Evolutionary conservation across 768 basidiomycete genomes (phyloP).

Genomic region (Tricholoma flavovirens): DNA sequence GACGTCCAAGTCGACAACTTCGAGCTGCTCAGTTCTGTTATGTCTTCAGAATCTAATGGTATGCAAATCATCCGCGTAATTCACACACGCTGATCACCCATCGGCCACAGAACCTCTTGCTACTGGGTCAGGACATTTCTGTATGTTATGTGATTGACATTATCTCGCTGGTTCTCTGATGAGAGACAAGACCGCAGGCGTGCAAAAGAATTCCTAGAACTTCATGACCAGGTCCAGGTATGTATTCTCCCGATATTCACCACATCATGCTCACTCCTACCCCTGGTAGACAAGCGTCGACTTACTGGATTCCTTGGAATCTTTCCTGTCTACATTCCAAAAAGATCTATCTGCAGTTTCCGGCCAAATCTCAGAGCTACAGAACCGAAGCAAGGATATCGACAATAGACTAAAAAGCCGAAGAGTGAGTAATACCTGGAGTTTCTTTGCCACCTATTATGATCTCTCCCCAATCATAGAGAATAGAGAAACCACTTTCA

Average conservation of each 20-base stretch:
- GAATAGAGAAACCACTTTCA: slow-evolving; percentile 82
- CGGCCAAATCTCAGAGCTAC: slow-evolving; percentile 92
- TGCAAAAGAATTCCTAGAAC: slow-evolving; percentile 68
- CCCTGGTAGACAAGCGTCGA: slow-evolving; percentile 69
- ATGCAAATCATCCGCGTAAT: background rate
- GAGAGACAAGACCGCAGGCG: slow-evolving; percentile 28
- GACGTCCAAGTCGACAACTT: no score
- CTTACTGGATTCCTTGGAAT: slow-evolving; percentile 81
- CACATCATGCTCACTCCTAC: background rate
- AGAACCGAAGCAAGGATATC: slow-evolving; percentile 85
- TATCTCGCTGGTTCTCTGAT: background rate
- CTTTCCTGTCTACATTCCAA: slow-evolving; percentile 94
- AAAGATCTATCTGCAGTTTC: slow-evolving; percentile 91
- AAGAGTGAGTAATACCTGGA: slow-evolving; percentile 47
- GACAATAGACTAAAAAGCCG: slow-evolving; percentile 82
- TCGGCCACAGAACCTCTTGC: background rate
- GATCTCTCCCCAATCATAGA: slow-evolving; percentile 40
- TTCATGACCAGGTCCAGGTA: slow-evolving; percentile 91
- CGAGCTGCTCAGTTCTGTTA: background rate
- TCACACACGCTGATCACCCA: background rate
- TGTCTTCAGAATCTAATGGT: background rate
- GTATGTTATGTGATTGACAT: slow-evolving; percentile 22
- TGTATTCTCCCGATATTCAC: background rate
- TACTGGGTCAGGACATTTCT: slow-evolving; percentile 19
- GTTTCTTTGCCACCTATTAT: background rate